Evolutionary conservation across 805 yeast genomes (phyloP).

Genomic region (Phaffomyces thermotolerans): DNA sequence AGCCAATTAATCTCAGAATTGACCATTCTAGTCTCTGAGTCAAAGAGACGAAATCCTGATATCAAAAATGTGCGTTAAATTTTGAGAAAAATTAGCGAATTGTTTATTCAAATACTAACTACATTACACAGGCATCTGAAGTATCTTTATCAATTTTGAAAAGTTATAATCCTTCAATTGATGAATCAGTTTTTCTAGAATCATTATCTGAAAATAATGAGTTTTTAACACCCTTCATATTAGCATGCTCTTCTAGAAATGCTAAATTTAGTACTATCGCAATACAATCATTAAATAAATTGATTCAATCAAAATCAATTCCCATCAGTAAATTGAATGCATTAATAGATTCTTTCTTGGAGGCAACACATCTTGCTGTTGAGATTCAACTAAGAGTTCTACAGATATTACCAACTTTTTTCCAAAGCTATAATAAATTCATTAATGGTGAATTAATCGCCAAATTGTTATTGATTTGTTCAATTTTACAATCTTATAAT

Average conservation of each 20-base stretch:
- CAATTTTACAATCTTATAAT: slow-evolving; percentile 60
- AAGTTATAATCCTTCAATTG: slow-evolving; percentile 23
- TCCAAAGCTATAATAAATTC: slow-evolving; percentile 51
- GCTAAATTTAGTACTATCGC: slow-evolving; percentile 68
- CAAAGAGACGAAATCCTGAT: slow-evolving; percentile 66
- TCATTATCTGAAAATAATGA: slow-evolving; percentile 40
- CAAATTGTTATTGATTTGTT: slow-evolving; percentile 58
- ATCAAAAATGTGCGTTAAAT: slow-evolving; percentile 47
- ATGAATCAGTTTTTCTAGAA: slow-evolving; percentile 24
- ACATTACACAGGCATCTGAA: slow-evolving; percentile 31
- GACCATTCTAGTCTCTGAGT: slow-evolving; percentile 52
- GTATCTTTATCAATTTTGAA: slow-evolving; percentile 42
- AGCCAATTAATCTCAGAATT: slow-evolving; percentile 52
- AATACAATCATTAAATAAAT: slow-evolving; percentile 58
- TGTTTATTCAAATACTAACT: not conserved
- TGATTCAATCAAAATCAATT: slow-evolving; percentile 49
- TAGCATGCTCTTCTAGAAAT: slow-evolving; percentile 68
- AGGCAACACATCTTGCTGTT: slow-evolving; percentile 66
- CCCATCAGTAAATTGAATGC: slow-evolving; percentile 45
- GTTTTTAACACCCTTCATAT: slow-evolving; percentile 59
- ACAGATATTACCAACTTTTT: slow-evolving; percentile 72
- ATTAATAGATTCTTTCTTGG: slow-evolving; percentile 60
- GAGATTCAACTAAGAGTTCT: slow-evolving; percentile 83
- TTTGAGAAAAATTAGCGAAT: too few relatives aligned
- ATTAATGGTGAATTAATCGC: slow-evolving; percentile 51